A percentile compares a stretch with the other conserved stretches of the same genome.
These are phyloP conservation scores for Vaccinium corymbosum DNA, from an alignment of 148 eudicot genomes.

Conservation along the genomic window DNA sequence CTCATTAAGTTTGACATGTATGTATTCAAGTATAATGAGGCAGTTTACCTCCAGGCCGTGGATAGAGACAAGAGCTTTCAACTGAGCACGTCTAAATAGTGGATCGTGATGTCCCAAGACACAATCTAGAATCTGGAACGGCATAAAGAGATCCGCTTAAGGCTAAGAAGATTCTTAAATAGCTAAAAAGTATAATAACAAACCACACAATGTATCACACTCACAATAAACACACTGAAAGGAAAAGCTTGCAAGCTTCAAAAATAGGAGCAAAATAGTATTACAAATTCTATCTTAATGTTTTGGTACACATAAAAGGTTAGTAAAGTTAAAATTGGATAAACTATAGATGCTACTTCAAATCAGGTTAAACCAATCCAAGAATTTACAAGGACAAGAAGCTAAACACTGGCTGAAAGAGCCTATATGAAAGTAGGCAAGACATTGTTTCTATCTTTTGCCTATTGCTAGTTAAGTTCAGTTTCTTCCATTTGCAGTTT, in stretches of 20 bases:
- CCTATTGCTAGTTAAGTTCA: background rate
- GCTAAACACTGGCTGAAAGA: background rate
- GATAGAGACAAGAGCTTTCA: slow-evolving; percentile 88
- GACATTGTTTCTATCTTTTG: background rate
- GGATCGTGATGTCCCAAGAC: slow-evolving; percentile 79
- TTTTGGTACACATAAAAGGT: background rate
- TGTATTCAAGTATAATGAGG: background rate
- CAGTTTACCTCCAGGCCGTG: slow-evolving; percentile 71
- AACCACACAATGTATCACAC: background rate
- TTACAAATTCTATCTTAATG: background rate
- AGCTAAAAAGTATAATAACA: background rate
- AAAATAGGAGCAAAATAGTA: background rate
- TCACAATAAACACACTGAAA: background rate
- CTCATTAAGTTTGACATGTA: background rate
- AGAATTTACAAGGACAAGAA: slow-evolving; percentile 2
- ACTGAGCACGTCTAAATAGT: slow-evolving; percentile 83
- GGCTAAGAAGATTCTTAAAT: background rate
- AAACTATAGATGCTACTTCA: background rate
- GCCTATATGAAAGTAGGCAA: background rate
- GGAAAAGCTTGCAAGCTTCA: background rate
- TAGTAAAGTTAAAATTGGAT: background rate
- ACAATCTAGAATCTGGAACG: slow-evolving; percentile 69
- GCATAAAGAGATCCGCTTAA: slow-evolving; percentile 12
- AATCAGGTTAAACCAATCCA: background rate
- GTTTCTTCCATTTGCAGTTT: background rate